Percentiles rank a stretch among this genome's conserved stretches.
phyloP scores from a whole-genome alignment of 495 filamentous ascomycete species.

The Aspergillus wentii region DNA sequence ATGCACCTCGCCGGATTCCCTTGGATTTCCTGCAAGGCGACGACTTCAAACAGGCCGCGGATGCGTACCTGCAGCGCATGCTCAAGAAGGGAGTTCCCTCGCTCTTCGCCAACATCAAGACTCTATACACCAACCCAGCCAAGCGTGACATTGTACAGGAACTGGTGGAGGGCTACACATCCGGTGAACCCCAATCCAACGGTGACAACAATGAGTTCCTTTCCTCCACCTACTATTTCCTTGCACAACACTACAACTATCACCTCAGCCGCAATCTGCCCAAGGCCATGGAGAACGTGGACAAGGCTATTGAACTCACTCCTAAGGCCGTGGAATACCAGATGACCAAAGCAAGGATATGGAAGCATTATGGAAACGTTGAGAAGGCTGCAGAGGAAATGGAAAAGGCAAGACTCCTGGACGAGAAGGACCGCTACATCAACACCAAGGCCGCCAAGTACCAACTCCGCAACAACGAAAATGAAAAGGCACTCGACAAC shows the following conservation, averaged over 20 bases:
- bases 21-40: slow-evolving; percentile 86
- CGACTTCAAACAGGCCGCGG: slow-evolving; percentile 73
- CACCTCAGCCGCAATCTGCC: slow-evolving; percentile 74
- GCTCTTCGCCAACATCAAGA: slow-evolving; percentile 91
- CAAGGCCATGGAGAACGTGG: slow-evolving; percentile 76
- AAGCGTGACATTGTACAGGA: slow-evolving; percentile 74
- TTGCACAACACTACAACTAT: slow-evolving; percentile 96
- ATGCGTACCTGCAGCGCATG: slow-evolving; percentile 79
- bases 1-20: slow-evolving; percentile 82
- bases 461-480: slow-evolving; percentile 87
- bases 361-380: slow-evolving; percentile 82
- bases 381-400: slow-evolving; percentile 81
- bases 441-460: slow-evolving; percentile 99
- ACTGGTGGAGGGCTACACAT: slow-evolving; percentile 73
- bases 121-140: slow-evolving; percentile 68
- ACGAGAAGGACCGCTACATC: slow-evolving; percentile 90
- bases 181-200: slow-evolving; percentile 42
- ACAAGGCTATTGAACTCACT: slow-evolving; percentile 70
- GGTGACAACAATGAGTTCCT: slow-evolving; percentile 56
- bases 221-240: slow-evolving; percentile 79
- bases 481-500: slow-evolving; percentile 74
- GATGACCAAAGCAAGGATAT: slow-evolving; percentile 93
- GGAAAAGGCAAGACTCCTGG: slow-evolving; percentile 79
- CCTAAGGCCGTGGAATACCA: slow-evolving; percentile 84
- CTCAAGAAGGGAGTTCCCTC: slow-evolving; percentile 95